A percentile compares a stretch with the other conserved stretches of the same genome.
Conservation (phyloP, 2,329 filamentous ascomycete genomes). For the Cercospora sp. region DNA sequence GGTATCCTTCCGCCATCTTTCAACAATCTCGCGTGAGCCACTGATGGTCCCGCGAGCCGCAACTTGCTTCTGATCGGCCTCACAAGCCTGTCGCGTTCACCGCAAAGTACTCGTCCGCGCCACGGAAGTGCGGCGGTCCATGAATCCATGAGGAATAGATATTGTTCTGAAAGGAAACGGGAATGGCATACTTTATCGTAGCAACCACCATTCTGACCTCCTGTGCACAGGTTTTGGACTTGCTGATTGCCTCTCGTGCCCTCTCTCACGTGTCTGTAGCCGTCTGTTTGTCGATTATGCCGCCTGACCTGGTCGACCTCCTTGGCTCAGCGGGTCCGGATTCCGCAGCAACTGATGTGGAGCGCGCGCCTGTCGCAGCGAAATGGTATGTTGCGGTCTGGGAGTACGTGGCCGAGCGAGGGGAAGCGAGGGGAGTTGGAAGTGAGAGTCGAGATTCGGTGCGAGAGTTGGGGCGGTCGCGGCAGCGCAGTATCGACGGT, state of each 20-base stretch:
- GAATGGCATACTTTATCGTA: slow-evolving; percentile 36
- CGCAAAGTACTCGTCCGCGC: slow-evolving; percentile 12
- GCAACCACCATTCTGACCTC: slow-evolving; percentile 36
- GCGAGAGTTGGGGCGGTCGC: neutral
- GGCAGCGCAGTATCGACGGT: neutral
- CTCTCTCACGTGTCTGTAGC: slow-evolving; percentile 13
- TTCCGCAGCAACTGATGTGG: neutral
- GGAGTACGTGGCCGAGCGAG: neutral
- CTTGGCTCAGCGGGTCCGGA: neutral
- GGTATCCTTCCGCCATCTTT: slow-evolving; percentile 3
- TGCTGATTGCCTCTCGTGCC: slow-evolving; percentile 5
- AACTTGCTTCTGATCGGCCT: slow-evolving; percentile 1
- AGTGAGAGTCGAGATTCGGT: neutral
- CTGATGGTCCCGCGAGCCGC: slow-evolving; percentile 1
- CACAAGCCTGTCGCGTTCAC: neutral
- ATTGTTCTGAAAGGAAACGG: neutral
- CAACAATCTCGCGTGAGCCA: neutral
- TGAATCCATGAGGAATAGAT: neutral
- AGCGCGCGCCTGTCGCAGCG: slow-evolving; percentile 1
- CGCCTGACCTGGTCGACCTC: slow-evolving; percentile 3
- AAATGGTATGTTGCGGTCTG: neutral
- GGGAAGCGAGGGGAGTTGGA: neutral
- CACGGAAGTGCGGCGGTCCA: slow-evolving; percentile 1
- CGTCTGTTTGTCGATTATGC: neutral
- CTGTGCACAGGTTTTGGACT: slow-evolving; percentile 5